Percentiles rank a stretch among this genome's conserved stretches.
phyloP scores from a whole-genome alignment of 225 moss, liverwort and hornwort genomes.

The Pseudisothecium myosuroides region DNA sequence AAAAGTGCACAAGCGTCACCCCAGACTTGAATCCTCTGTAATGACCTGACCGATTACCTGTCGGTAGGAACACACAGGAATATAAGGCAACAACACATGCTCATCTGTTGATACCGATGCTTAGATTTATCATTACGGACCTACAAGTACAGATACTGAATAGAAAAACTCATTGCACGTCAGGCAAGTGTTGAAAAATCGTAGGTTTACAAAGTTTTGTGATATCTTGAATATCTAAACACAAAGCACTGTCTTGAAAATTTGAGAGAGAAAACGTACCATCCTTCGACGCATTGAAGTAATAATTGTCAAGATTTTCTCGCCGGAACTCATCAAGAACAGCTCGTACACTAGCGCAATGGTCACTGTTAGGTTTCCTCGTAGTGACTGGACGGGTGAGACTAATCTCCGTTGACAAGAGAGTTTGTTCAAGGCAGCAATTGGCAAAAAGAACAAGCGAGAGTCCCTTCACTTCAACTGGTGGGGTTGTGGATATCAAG shows the following conservation, averaged over 20 bases:
- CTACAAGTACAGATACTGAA: neutral
- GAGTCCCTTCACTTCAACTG: constrained; percentile 46
- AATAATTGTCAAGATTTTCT: constrained; percentile 63
- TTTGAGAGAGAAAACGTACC: constrained; percentile 14
- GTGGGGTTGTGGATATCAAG: constrained; percentile 27
- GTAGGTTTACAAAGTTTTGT: neutral
- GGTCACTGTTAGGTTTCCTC: constrained; percentile 18
- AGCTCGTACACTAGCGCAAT: constrained; percentile 27
- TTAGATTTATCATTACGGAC: neutral
- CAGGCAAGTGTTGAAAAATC: neutral
- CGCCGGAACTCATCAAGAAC: constrained; percentile 59
- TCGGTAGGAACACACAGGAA: neutral
- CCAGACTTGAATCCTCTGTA: constrained; percentile 55
- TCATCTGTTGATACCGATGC: neutral
- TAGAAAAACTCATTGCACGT: neutral
- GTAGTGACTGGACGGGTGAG: constrained; percentile 30
- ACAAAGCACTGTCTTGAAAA: neutral
- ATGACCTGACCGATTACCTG: constrained; percentile 77
- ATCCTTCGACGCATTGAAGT: constrained; percentile 50
- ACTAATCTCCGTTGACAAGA: constrained; percentile 43
- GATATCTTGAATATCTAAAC: neutral
- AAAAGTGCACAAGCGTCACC: constrained; percentile 70
- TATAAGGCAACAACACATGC: neutral
- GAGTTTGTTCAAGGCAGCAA: constrained; percentile 58
- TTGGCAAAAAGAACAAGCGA: constrained; percentile 64